A percentile compares a stretch with the other conserved stretches of the same genome.
Conservation (phyloP, 1,139 yeast species). For the Blastobotrys malaysiensis region DNA sequence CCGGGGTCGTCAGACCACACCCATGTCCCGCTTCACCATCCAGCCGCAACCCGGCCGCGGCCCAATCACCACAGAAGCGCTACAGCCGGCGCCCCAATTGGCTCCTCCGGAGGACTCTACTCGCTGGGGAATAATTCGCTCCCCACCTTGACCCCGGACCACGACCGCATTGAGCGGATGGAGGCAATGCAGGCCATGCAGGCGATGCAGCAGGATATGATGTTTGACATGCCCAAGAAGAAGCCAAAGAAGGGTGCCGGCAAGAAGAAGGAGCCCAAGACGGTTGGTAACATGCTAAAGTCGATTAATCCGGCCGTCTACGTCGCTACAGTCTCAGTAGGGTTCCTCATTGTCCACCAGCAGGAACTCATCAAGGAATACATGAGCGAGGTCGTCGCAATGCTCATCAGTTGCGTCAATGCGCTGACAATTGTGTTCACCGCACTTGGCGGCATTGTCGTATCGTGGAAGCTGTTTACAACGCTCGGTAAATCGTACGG, state of each 20-base stretch:
- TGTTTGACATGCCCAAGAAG: background rate
- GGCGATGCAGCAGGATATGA: background rate
- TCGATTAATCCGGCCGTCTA: conserved; percentile 23
- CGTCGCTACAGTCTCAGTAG: conserved; percentile 21
- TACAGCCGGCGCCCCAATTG: background rate
- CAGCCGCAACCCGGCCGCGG: background rate
- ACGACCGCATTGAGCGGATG: background rate
- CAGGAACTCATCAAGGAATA: conserved; percentile 20
- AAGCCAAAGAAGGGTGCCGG: background rate
- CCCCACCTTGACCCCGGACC: too few species aligned
- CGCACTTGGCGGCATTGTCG: conserved; percentile 8
- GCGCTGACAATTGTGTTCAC: conserved; percentile 11
- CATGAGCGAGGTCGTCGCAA: conserved; percentile 18
- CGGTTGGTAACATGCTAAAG: conserved; percentile 1
- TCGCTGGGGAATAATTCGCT: background rate
- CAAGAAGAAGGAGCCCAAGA: conserved; percentile 1
- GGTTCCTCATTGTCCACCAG: conserved; percentile 22
- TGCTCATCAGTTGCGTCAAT: conserved; percentile 19
- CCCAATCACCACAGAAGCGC: background rate
- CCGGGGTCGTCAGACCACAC: conserved; percentile 1
- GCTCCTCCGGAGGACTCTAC: background rate
- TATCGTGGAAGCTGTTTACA: conserved; percentile 1
- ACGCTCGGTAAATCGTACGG: background rate
- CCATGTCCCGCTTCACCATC: background rate
- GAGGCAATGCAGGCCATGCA: background rate